phyloP scores from a whole-genome alignment of 371 early-diverging fungal species.

The Apophysomyces trapeziformis region DNA sequence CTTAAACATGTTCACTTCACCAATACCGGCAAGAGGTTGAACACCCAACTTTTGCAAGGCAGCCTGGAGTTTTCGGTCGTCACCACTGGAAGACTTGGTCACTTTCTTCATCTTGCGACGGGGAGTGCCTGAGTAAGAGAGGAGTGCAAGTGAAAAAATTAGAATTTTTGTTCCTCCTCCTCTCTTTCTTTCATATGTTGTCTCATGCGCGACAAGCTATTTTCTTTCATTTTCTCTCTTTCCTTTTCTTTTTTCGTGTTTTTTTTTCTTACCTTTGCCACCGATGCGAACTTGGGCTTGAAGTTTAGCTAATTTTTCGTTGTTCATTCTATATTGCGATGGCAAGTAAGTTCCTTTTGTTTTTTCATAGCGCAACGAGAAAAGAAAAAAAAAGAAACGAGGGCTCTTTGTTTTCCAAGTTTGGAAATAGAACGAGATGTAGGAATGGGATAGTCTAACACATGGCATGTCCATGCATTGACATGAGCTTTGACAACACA shows the following conservation, averaged over 20 bases:
- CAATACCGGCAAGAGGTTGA: slow-evolving; percentile 80
- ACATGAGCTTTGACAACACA: too few species aligned
- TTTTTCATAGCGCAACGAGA: background rate
- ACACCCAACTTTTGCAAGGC: slow-evolving; percentile 90
- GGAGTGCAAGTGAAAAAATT: background rate
- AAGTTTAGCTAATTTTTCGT: slow-evolving; percentile 94
- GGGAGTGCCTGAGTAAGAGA: slow-evolving; percentile 78
- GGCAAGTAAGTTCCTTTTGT: background rate
- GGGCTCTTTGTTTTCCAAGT: too few species aligned
- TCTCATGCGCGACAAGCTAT: too few species aligned
- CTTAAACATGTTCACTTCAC: slow-evolving; percentile 98
- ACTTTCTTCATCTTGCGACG: slow-evolving; percentile 74
- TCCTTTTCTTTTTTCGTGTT: too few species aligned
- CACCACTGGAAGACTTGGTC: slow-evolving; percentile 63
- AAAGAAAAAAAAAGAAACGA: too few species aligned
- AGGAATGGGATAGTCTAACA: too few species aligned
- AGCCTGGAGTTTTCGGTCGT: slow-evolving; percentile 91
- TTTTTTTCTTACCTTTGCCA: slow-evolving; percentile 70
- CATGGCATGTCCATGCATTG: too few species aligned
- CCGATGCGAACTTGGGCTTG: slow-evolving; percentile 93
- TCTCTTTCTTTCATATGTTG: too few species aligned
- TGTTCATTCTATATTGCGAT: slow-evolving; percentile 71
- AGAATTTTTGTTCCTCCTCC: too few species aligned
- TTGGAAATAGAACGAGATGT: too few species aligned
- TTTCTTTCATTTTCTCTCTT: background rate